Evolutionary conservation across 2,329 filamentous ascomycete species (phyloP).

Genomic region (Clonostachys sp.): DNA sequence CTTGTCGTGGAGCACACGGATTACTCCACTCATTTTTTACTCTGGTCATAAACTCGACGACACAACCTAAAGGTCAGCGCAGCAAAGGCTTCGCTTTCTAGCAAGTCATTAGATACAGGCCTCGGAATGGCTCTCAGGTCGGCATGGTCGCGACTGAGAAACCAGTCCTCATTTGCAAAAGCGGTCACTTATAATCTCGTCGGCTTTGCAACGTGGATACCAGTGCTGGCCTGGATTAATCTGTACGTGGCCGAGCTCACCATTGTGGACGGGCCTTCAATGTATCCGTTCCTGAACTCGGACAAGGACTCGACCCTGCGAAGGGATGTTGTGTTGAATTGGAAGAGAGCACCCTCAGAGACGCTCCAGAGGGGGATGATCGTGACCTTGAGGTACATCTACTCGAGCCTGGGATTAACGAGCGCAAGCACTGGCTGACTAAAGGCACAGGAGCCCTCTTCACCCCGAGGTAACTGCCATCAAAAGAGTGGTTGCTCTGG

Average conservation of each 20-base stretch:
- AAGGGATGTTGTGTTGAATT: constrained; percentile 53
- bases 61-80: not conserved
- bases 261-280: constrained; percentile 58
- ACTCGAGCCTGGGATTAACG: not conserved
- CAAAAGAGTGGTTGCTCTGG: constrained; percentile 79
- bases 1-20: too few species aligned
- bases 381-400: constrained; percentile 60
- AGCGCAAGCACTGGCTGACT: not conserved
- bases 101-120: not conserved
- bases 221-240: constrained; percentile 57
- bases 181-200: constrained; percentile 41
- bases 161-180: constrained; percentile 13
- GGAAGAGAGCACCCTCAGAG: constrained; percentile 53
- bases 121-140: constrained; percentile 25
- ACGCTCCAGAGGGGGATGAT: constrained; percentile 68
- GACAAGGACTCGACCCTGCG: constrained; percentile 52
- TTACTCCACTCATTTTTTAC: too few species aligned
- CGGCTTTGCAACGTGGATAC: constrained; percentile 56
- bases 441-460: constrained; percentile 56
- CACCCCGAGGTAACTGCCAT: constrained; percentile 67
- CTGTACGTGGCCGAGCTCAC: constrained; percentile 54
- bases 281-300: constrained; percentile 74
- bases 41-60: not conserved
- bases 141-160: constrained; percentile 25
- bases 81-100: not conserved